A percentile compares a stretch with the other conserved stretches of the same genome.
Conservation (phyloP, 2,329 filamentous ascomycete species). For the Exophiala sideris region DNA sequence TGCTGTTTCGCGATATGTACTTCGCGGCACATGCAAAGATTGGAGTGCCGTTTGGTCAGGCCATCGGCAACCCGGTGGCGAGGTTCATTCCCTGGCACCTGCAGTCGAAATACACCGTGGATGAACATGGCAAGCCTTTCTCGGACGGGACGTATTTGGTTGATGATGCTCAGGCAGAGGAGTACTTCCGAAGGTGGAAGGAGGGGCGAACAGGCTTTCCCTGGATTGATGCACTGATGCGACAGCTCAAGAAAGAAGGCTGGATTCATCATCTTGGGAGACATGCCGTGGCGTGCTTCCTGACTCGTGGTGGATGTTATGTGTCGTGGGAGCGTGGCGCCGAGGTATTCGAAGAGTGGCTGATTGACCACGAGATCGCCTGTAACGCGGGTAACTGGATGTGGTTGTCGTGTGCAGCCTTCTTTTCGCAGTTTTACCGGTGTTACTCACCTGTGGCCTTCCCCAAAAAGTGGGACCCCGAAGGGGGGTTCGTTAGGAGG, state of each 20-base stretch:
- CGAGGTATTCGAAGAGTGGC: slow-evolving; percentile 72
- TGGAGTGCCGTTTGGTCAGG: slow-evolving; percentile 62
- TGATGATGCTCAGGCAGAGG: slow-evolving; percentile 60
- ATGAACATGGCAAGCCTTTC: slow-evolving; percentile 38
- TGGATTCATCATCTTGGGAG: slow-evolving; percentile 79
- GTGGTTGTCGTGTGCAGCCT: slow-evolving; percentile 67
- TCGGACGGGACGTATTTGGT: slow-evolving; percentile 61
- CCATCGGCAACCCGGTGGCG: slow-evolving; percentile 61
- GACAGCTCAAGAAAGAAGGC: slow-evolving; percentile 66
- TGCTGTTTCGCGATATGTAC: slow-evolving; percentile 80
- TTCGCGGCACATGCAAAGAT: slow-evolving; percentile 71
- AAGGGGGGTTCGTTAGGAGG: slow-evolving; percentile 60
- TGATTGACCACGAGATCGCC: slow-evolving; percentile 71
- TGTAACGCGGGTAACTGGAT: slow-evolving; percentile 77
- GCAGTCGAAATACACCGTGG: slow-evolving; percentile 53
- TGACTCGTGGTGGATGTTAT: slow-evolving; percentile 76
- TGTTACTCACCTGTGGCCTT: slow-evolving; percentile 70
- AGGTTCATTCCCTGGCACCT: slow-evolving; percentile 80
- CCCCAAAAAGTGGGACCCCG: slow-evolving; percentile 70
- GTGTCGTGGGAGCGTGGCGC: slow-evolving; percentile 75
- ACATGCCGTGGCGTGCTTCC: slow-evolving; percentile 74
- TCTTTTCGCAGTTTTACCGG: slow-evolving; percentile 69
- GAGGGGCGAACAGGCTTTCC: slow-evolving; percentile 70
- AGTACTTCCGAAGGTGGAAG: slow-evolving; percentile 67
- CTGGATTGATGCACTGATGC: slow-evolving; percentile 78